Percentiles rank a stretch among this genome's conserved stretches.
Evolutionary conservation across 1,284 basidiomycete genomes (phyloP).

Genomic region (Austropuccinia psidii): DNA sequence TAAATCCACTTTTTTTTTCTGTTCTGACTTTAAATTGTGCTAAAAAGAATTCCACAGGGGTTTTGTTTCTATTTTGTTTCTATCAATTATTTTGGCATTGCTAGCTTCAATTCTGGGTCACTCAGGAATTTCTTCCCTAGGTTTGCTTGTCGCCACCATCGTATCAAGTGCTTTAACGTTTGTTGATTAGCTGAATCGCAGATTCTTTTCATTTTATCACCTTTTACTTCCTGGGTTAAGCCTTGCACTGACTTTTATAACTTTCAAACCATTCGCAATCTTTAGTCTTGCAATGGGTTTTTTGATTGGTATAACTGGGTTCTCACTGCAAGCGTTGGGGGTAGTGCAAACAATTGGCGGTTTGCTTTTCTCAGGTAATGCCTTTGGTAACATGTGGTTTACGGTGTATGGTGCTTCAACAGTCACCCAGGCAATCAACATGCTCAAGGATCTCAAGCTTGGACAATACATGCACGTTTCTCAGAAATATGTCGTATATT

Average conservation of each 20-base stretch:
- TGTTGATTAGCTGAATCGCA: too few relatives aligned
- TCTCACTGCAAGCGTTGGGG: conserved; percentile 19
- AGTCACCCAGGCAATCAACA: conserved; percentile 29
- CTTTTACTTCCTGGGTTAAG: too few relatives aligned
- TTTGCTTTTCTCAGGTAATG: conserved; percentile 25
- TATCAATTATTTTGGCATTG: conserved; percentile 9
- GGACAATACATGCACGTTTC: conserved; percentile 30
- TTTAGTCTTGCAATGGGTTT: conserved; percentile 28
- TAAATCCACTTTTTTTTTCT: too few relatives aligned
- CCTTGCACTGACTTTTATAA: too few relatives aligned
- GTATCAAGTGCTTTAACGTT: conserved; percentile 26
- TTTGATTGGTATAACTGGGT: conserved; percentile 22
- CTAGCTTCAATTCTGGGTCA: neutral
- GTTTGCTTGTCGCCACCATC: conserved; percentile 10
- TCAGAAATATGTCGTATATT: neutral
- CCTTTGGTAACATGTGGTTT: conserved; percentile 36
- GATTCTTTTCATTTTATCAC: too few relatives aligned
- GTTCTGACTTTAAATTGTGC: too few relatives aligned
- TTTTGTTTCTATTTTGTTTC: neutral
- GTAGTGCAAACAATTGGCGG: conserved; percentile 36
- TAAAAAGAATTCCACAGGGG: neutral
- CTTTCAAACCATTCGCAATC: too few relatives aligned
- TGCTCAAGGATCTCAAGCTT: conserved; percentile 34
- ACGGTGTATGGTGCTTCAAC: conserved; percentile 29
- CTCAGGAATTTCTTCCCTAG: conserved; percentile 10